Base-by-base conservation (phyloP, 2,329 filamentous ascomycete species). In the Cladosporium oxysporum region DNA sequence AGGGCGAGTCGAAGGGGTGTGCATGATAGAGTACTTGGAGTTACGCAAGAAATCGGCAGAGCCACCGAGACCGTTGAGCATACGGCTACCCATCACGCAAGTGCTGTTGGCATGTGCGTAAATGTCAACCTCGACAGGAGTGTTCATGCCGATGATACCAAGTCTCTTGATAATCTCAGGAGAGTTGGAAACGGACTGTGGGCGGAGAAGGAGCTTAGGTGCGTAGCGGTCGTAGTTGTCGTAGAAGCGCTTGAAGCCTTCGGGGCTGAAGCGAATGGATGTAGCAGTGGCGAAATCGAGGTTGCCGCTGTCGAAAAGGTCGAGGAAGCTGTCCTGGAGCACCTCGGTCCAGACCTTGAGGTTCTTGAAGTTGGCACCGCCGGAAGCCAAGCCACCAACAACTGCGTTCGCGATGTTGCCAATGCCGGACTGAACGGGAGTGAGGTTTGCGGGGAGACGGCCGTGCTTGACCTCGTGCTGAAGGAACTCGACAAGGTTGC, bases 381-480 rank as follows among this genome's bases (percentile, higher is more conserved):
- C 85, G 66, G 90, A 87, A 70, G 88, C 87, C 65, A 96, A 87
- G 16, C 92, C 93, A 67, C 92, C 92, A 67, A 96, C 88, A 69
- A 96, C 93, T 44, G 92, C 92, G 78, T 96, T 96, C 79, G 92
- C 92, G 71, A 96, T 96, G 82, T 96, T 96, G 69, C 93, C 92
- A 71, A 96, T 96, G 53, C 92, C 92, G 12, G 90, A 93, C 79
- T 96, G 92, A 21, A 96, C 85, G 1, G 92, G 92, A 0, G 95
- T 84, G 1, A 96, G 86, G 75, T 88, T 92, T 71, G 85, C 79
- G 2, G 92, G 92, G 61, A 96, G 85, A 47, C 92, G 89, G 69
- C 90, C 92, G 69, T 89, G 88, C 31, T 82, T 81, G 62, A 96
- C 93, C 79, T 96, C 92, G 79, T 96, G 91, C 81, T 95, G 89